Base-by-base conservation (phyloP, 2,329 filamentous ascomycete species). In the Sarocladiaceae sp. region DNA sequence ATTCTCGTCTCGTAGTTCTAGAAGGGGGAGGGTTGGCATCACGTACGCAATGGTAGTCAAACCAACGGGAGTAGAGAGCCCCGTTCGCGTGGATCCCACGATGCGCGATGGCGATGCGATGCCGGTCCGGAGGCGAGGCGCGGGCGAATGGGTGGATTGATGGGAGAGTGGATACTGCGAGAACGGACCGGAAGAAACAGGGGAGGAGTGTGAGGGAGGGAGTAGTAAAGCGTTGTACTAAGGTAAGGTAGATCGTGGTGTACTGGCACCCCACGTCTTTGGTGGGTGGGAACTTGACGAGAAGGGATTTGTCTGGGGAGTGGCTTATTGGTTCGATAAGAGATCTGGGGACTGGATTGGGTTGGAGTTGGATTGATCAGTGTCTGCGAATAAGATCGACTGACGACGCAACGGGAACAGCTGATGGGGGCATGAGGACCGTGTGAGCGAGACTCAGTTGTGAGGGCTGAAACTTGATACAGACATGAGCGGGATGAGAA, bases 271-370 rank as follows among this genome's bases (percentile, higher is more conserved):
- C 44, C 44, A 48, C 44, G 44, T 29, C n/a, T n/a, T n/a, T n/a
- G n/a, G n/a, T n/a, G n/a, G n/a, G n/a, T n/a, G n/a, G n/a, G n/a
- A n/a, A n/a, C n/a, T 33, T 48, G 44, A 48, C 44, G 17, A 31
- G n/a, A 48, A 48, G 44, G 44, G 44, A 48, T 48, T 48, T 48
- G 44, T 48, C 44, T 48, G 28, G 40, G 40, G n/a, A n/a, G n/a
- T n/a, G n/a, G n/a, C n/a, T n/a, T n/a, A 26, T 26, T 46, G 22
- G 40, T 10, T 46, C 22, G 40, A 46, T 46, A 46, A 46, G 22
- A 17, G n/a, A n/a, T n/a, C n/a, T n/a, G n/a, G n/a, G n/a, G n/a
- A n/a, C n/a, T n/a, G n/a, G n/a, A n/a, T n/a, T n/a, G n/a, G n/a
- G n/a, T n/a, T n/a, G n/a, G n/a, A n/a, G n/a, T n/a, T n/a, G n/a